Conservation (phyloP, 306 rosid species). For the Aeschynomene evenia region DNA sequence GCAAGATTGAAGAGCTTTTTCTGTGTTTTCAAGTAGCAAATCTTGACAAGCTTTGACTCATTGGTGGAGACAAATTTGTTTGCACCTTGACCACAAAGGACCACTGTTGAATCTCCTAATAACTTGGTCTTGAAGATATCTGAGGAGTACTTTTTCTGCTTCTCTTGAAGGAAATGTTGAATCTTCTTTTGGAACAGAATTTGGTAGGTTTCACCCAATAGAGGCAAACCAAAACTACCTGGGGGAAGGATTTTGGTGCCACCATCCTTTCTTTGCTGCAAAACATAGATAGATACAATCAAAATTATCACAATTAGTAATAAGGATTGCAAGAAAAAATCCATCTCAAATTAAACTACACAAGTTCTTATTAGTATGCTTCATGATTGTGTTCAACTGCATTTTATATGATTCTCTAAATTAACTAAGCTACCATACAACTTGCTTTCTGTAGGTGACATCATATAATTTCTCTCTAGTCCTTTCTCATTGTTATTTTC, state of each 20-base stretch:
- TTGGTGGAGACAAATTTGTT: constrained; percentile 57
- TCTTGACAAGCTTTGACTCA: constrained; percentile 56
- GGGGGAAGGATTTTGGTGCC: constrained; percentile 49
- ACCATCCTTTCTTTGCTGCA: neutral
- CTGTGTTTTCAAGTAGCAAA: constrained; percentile 40
- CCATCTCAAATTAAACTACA: constrained; percentile 19
- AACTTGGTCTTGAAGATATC: constrained; percentile 57
- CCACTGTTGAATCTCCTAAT: constrained; percentile 59
- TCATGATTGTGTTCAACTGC: neutral
- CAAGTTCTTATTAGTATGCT: neutral
- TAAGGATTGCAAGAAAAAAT: constrained; percentile 16
- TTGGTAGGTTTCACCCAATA: constrained; percentile 53
- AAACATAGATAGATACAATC: neutral
- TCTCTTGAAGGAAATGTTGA: constrained; percentile 43
- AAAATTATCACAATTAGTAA: constrained; percentile 28
- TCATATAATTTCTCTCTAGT: neutral
- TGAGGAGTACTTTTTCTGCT: constrained; percentile 45
- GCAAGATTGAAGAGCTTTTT: constrained; percentile 33
- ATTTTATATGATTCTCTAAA: neutral
- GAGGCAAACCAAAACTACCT: constrained; percentile 66
- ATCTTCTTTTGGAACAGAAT: constrained; percentile 48
- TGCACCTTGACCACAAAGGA: constrained; percentile 56
- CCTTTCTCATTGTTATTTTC: neutral
- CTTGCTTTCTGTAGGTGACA: neutral
- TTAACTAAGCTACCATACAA: neutral